A percentile compares a stretch with the other conserved stretches of the same genome.
phyloP scores from a whole-genome alignment of 1,284 basidiomycete species.

The Lignosus rhinocerotis region DNA sequence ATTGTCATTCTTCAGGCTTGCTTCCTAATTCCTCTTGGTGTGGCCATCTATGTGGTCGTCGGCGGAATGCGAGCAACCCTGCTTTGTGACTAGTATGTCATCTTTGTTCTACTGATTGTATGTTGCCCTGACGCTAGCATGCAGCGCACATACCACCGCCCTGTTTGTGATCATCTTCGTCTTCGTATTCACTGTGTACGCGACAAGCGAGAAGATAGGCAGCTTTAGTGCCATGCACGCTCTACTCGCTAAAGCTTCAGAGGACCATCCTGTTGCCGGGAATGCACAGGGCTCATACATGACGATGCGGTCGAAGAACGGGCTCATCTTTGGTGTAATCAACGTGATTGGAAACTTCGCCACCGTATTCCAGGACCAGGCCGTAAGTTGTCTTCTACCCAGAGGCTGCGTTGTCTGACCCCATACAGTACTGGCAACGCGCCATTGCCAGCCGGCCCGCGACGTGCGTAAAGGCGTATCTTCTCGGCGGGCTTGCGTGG shows the following conservation, averaged over 20 bases:
- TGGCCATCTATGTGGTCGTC: conserved; percentile 57
- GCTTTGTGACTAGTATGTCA: conserved; percentile 39
- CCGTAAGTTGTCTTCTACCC: conserved; percentile 19
- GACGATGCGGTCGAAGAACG: conserved; percentile 80
- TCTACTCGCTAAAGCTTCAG: conserved; percentile 45
- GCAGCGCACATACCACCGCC: conserved; percentile 76
- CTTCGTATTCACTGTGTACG: conserved; percentile 73
- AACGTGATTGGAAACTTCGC: conserved; percentile 82
- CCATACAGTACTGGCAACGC: conserved; percentile 69
- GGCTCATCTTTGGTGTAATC: conserved; percentile 87
- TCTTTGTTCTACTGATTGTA: not conserved
- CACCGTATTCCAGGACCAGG: conserved; percentile 47
- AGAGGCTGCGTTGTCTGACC: too few relatives aligned
- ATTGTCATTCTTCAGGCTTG: conserved; percentile 45
- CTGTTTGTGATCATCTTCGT: conserved; percentile 80
- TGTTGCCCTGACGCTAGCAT: not conserved
- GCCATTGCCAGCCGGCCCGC: conserved; percentile 85
- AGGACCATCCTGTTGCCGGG: conserved; percentile 48
- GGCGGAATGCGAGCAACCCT: conserved; percentile 50
- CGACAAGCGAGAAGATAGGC: conserved; percentile 59
- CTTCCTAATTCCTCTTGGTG: conserved; percentile 61
- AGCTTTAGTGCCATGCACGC: conserved; percentile 53
- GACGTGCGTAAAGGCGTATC: conserved; percentile 85
- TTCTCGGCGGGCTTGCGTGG: conserved; percentile 89
- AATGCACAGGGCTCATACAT: conserved; percentile 67